These are phyloP conservation scores for Arthrinium phaeospermum DNA, from an alignment of 2,329 filamentous ascomycete genomes.

Conservation along the genomic window DNA sequence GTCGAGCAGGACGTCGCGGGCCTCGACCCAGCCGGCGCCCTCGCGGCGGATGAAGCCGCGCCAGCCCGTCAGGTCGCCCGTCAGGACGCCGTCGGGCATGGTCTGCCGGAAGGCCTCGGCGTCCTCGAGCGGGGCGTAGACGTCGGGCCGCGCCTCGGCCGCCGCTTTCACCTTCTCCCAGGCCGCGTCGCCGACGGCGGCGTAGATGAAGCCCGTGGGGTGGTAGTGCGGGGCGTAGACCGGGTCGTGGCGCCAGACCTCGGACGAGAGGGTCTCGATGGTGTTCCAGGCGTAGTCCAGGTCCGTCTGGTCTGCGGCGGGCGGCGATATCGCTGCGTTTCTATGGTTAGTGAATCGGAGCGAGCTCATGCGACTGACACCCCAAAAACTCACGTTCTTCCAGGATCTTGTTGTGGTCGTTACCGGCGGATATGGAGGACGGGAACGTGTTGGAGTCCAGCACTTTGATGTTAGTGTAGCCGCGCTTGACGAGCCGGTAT, in stretches of 20 bases:
- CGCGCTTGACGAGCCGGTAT: conserved; percentile 31
- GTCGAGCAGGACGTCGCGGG: conserved; percentile 52
- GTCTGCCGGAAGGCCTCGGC: conserved; percentile 53
- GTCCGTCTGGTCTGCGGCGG: conserved; percentile 38
- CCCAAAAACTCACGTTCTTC: conserved; percentile 28
- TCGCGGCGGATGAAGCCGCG: conserved; percentile 51
- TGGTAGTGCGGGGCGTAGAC: conserved; percentile 51
- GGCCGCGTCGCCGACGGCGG: conserved; percentile 30
- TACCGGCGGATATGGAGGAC: conserved; percentile 33
- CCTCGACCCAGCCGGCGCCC: conserved; percentile 60
- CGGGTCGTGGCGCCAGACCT: conserved; percentile 50
- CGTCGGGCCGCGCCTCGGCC: conserved; percentile 27
- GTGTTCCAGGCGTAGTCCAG: conserved; percentile 37
- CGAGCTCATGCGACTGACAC: conserved; percentile 25
- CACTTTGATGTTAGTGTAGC: conserved; percentile 34
- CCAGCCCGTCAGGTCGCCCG: conserved; percentile 56
- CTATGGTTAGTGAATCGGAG: conserved; percentile 5
- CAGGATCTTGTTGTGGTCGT: conserved; percentile 33
- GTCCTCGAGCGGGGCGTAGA: conserved; percentile 41
- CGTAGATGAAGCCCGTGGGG: conserved; percentile 49
- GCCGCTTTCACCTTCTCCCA: conserved; percentile 23
- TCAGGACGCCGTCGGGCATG: conserved; percentile 57
- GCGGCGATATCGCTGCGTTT: conserved; percentile 21
- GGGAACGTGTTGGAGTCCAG: conserved; percentile 32
- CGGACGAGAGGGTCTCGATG: conserved; percentile 34